Conservation (phyloP, 2,329 filamentous ascomycete genomes). For the Fusarium torulosum region DNA sequence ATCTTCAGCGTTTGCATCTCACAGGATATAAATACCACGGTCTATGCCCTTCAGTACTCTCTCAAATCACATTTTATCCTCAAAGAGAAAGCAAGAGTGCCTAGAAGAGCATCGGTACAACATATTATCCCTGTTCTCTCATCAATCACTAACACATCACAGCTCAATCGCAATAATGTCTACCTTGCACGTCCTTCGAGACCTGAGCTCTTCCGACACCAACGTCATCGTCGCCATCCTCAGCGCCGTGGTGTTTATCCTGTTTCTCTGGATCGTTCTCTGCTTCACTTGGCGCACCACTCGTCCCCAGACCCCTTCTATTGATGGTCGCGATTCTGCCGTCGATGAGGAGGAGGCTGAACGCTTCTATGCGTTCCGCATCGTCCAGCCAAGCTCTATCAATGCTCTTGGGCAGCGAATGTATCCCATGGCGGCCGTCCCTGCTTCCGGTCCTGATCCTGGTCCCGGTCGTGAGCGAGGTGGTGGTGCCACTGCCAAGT, state of each 20-base stretch:
- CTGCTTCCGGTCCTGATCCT: not conserved
- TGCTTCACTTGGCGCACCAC: constrained; percentile 6
- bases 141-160: constrained; percentile 5
- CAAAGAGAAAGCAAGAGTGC: no score
- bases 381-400: not conserved
- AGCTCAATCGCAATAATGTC: constrained; percentile 7
- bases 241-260: not conserved
- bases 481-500: not conserved
- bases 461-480: not conserved
- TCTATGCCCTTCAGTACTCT: not conserved
- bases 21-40: not conserved
- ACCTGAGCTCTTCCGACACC: constrained; percentile 1
- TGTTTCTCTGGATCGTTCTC: not conserved
- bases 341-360: not conserved
- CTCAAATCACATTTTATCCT: not conserved
- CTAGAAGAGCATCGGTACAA: constrained; percentile 2
- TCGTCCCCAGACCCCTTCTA: not conserved
- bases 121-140: not conserved
- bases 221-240: constrained; percentile 3
- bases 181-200: not conserved
- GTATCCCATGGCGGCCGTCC: not conserved
- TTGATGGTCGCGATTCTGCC: not conserved
- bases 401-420: not conserved
- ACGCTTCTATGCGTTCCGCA: not conserved
- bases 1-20: not conserved